Percentiles rank a stretch among this genome's conserved stretches.
These are phyloP conservation scores for Botrytis fragariae DNA, from an alignment of 2,329 filamentous ascomycete species.

Conservation along the genomic window DNA sequence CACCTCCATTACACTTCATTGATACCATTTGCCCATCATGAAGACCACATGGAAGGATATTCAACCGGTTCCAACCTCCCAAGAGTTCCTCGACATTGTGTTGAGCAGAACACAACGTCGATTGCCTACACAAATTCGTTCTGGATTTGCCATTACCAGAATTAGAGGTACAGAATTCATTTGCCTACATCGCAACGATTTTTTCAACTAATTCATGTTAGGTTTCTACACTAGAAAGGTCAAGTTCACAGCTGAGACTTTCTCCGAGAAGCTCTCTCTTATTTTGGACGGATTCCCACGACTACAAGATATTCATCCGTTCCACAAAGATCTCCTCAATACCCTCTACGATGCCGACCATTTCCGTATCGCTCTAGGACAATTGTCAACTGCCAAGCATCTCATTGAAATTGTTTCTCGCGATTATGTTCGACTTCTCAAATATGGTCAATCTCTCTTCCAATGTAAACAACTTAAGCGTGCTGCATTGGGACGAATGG, in stretches of 20 bases:
- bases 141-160: slow-evolving; percentile 93
- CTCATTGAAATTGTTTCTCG: slow-evolving; percentile 93
- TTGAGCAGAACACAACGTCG: slow-evolving; percentile 89
- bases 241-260: slow-evolving; percentile 97
- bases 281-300: slow-evolving; percentile 93
- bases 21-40: slow-evolving; percentile 44
- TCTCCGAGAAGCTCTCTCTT: slow-evolving; percentile 85
- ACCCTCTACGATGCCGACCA: slow-evolving; percentile 98
- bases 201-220: slow-evolving; percentile 37
- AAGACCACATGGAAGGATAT: slow-evolving; percentile 73
- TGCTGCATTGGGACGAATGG: slow-evolving; percentile 95
- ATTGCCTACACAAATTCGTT: slow-evolving; percentile 90
- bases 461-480: slow-evolving; percentile 99
- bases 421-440: slow-evolving; percentile 93
- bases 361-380: slow-evolving; percentile 93
- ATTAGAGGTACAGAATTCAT: slow-evolving; percentile 58
- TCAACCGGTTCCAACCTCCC: slow-evolving; percentile 81
- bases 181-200: slow-evolving; percentile 5
- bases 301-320: slow-evolving; percentile 91
- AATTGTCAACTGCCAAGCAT: slow-evolving; percentile 93
- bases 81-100: slow-evolving; percentile 98
- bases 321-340: slow-evolving; percentile 84
- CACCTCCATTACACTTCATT: neutral
- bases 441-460: slow-evolving; percentile 95
- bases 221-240: slow-evolving; percentile 97